A percentile compares a stretch with the other conserved stretches of the same genome.
These are phyloP conservation scores for Trichocladium uniseriatum DNA, from an alignment of 495 filamentous ascomycete genomes.

Conservation along the genomic window DNA sequence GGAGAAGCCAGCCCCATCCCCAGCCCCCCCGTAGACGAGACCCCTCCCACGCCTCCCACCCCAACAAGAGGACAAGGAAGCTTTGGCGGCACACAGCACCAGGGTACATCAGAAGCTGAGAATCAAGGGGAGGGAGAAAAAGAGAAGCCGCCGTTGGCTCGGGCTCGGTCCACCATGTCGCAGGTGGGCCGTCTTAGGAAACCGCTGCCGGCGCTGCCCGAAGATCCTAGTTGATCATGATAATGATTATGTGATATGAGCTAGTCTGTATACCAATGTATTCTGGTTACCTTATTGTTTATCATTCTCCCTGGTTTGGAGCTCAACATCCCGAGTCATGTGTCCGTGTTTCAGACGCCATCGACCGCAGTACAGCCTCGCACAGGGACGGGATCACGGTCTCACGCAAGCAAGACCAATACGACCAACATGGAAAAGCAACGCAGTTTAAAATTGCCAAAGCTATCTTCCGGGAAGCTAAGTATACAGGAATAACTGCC, in stretches of 20 bases:
- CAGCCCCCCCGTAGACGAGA: too few relatives aligned
- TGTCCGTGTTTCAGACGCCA: too few relatives aligned
- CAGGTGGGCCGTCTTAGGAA: conserved; percentile 29
- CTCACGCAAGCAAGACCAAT: background rate
- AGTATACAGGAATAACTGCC: conserved; percentile 8
- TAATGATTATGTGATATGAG: background rate
- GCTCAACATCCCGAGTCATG: background rate
- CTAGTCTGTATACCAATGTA: too few relatives aligned
- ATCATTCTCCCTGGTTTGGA: background rate
- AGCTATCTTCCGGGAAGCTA: conserved; percentile 8
- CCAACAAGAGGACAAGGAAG: background rate
- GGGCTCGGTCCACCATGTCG: conserved; percentile 1
- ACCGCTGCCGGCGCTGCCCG: conserved; percentile 44
- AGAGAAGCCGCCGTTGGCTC: background rate
- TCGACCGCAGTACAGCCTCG: too few relatives aligned
- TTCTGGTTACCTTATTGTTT: too few relatives aligned
- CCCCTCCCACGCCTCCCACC: background rate
- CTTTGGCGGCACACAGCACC: background rate
- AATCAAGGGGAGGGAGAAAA: background rate
- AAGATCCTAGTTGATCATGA: conserved; percentile 27
- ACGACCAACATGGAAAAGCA: background rate
- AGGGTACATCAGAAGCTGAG: background rate
- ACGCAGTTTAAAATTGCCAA: conserved; percentile 8
- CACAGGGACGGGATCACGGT: too few relatives aligned
- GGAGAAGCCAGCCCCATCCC: too few relatives aligned